phyloP scores from a whole-genome alignment of 768 basidiomycete species.

The Tulasnella sp. region DNA sequence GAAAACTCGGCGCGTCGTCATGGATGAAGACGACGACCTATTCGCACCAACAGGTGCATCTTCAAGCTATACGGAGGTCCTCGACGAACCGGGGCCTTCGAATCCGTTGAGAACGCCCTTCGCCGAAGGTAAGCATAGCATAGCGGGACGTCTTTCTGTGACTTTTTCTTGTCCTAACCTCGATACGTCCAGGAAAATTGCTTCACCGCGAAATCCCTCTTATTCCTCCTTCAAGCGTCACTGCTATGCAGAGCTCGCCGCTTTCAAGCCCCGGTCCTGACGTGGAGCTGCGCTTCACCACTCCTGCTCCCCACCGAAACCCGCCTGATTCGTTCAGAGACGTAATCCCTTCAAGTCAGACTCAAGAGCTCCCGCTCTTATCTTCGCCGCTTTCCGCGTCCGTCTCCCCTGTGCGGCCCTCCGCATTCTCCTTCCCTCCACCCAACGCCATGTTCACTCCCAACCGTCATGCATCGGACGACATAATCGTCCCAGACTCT shows the following conservation, averaged over 20 bases:
- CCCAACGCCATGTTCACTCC: background rate
- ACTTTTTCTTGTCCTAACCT: background rate
- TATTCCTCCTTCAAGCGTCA: background rate
- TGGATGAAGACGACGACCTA: background rate
- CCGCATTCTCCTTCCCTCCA: background rate
- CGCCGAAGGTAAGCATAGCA: background rate
- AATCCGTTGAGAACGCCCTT: background rate
- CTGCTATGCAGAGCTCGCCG: background rate
- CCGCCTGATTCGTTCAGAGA: background rate
- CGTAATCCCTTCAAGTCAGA: background rate
- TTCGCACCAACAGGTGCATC: background rate
- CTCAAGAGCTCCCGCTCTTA: background rate
- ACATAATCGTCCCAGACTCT: background rate
- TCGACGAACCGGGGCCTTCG: background rate
- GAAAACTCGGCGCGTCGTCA: background rate
- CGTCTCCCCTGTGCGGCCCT: background rate
- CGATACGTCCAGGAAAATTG: background rate
- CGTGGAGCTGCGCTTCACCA: background rate
- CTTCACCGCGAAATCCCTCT: background rate
- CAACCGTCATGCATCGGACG: background rate
- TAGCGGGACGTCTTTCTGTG: background rate
- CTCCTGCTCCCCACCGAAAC: background rate
- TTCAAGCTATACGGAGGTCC: background rate
- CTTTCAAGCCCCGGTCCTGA: background rate
- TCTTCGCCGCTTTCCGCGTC: background rate